Evolutionary conservation across 257 asterid genomes (phyloP), one percentile per base, ranked within the genome.

Genomic region (Salvia rosmarinus): DNA sequence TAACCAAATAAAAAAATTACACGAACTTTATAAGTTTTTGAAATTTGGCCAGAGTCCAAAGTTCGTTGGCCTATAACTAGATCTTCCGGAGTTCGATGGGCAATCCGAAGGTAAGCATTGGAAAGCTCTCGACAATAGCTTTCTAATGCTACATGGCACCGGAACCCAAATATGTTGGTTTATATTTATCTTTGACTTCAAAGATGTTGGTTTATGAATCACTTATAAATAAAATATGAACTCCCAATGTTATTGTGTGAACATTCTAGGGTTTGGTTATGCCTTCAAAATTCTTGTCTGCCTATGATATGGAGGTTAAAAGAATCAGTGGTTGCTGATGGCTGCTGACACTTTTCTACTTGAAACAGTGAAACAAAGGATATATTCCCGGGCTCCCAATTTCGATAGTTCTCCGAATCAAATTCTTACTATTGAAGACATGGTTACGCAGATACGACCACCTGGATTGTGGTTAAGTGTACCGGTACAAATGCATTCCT

Each of bases 391-490:
- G 32, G 43, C 87, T 0, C 54, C 58, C 16, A 52, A 59, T 67
- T 90, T 92, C 67, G 98, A 92, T 75, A 71, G 46, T 44, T 20
- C 47, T 62, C 19, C 9, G 11, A 60, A 79, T 57, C 82, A 3
- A 75, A 82, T 92, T 78, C 88, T 87, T 56, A 81, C 85, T 1
- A 86, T 86, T 56, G 82, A 83, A 14, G 72, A 75, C 2, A 78
- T 92, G 67, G 80, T 68, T 50, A 39, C 17, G 58, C 75, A 52
- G 65, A 2, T 75, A 64, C 62, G 46, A 42, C 84, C 88, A 73
- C 75, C 89, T 66, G 87, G 80, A 10, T 57, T 90, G 39, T 92
- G 98, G 98, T 68, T 92, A 79, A 92, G 84, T 73, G 66, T 87
- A 56, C 88, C 88, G 93, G 97, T 90, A 34, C 2, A 6, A 44